These are phyloP conservation scores for Hebeloma cylindrosporum DNA, from an alignment of 768 basidiomycete species.

Conservation along the genomic window DNA sequence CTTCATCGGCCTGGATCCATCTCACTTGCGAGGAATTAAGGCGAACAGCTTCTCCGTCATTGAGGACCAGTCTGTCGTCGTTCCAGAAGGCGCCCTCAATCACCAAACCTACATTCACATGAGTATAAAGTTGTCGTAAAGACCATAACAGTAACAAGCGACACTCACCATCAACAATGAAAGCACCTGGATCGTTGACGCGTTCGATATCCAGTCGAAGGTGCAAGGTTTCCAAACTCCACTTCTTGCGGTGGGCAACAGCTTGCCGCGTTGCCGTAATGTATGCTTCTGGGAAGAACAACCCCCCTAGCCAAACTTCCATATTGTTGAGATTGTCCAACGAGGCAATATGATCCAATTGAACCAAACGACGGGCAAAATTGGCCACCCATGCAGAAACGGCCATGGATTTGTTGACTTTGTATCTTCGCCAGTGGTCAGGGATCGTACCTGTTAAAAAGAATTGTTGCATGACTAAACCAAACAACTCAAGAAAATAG, in stretches of 20 bases:
- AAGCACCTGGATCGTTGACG: conserved; percentile 75
- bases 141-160: background rate
- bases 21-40: conserved; percentile 81
- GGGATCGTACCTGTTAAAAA: conserved; percentile 74
- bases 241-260: conserved; percentile 89
- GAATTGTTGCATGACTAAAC: conserved; percentile 6
- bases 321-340: conserved; percentile 64
- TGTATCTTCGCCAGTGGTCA: conserved; percentile 85
- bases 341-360: conserved; percentile 71
- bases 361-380: conserved; percentile 75
- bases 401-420: conserved; percentile 78
- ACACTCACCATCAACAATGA: conserved; percentile 81
- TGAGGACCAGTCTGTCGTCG: conserved; percentile 68
- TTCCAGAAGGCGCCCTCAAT: conserved; percentile 87
- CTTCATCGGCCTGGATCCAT: conserved; percentile 70
- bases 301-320: conserved; percentile 88
- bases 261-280: conserved; percentile 94
- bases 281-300: conserved; percentile 97
- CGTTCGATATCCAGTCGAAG: conserved; percentile 81
- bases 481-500: background rate
- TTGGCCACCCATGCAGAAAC: conserved; percentile 87
- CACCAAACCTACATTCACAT: conserved; percentile 60
- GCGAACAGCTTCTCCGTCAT: conserved; percentile 79
- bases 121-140: conserved; percentile 10
- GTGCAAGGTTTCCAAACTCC: conserved; percentile 88